These are phyloP conservation scores for Stemphylium beticola DNA, from an alignment of 2,329 filamentous ascomycete genomes.

Conservation along the genomic window DNA sequence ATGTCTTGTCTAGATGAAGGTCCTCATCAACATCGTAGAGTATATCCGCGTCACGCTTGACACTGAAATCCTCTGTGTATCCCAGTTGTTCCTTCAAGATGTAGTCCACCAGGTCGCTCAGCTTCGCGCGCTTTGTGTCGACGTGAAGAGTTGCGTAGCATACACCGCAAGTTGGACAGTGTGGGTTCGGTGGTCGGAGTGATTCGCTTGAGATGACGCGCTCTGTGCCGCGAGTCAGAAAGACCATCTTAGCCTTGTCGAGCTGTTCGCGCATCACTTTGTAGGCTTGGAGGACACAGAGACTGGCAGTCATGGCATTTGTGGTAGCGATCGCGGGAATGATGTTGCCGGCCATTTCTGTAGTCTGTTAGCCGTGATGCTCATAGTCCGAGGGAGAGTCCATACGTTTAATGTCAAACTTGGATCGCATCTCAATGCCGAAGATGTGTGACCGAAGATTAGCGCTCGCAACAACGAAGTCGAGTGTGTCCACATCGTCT, in stretches of 20 bases:
- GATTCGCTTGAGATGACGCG: conserved; percentile 64
- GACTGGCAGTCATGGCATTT: conserved; percentile 91
- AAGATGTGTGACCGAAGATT: conserved; percentile 92
- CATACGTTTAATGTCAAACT: conserved; percentile 88
- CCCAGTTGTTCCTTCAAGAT: conserved; percentile 73
- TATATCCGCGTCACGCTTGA: conserved; percentile 72
- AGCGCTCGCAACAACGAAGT: conserved; percentile 89
- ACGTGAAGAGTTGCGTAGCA: conserved; percentile 71
- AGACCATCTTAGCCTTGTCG: conserved; percentile 79
- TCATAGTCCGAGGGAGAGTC: not conserved
- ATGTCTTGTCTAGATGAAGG: conserved; percentile 80
- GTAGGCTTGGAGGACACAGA: conserved; percentile 91
- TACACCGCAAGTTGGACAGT: conserved; percentile 83
- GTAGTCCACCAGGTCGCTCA: conserved; percentile 78
- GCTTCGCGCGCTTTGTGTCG: conserved; percentile 73
- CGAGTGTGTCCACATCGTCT: conserved; percentile 91
- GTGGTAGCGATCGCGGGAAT: conserved; percentile 98
- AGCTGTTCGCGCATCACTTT: conserved; percentile 79
- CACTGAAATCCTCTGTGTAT: conserved; percentile 80
- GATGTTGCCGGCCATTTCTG: conserved; percentile 98
- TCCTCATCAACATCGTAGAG: conserved; percentile 90
- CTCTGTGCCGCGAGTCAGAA: conserved; percentile 72
- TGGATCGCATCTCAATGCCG: conserved; percentile 83
- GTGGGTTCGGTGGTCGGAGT: conserved; percentile 71
- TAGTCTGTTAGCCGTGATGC: conserved; percentile 7